These are phyloP conservation scores for Aspergillus incahuasiensis DNA, from an alignment of 495 filamentous ascomycete genomes.

Conservation along the genomic window DNA sequence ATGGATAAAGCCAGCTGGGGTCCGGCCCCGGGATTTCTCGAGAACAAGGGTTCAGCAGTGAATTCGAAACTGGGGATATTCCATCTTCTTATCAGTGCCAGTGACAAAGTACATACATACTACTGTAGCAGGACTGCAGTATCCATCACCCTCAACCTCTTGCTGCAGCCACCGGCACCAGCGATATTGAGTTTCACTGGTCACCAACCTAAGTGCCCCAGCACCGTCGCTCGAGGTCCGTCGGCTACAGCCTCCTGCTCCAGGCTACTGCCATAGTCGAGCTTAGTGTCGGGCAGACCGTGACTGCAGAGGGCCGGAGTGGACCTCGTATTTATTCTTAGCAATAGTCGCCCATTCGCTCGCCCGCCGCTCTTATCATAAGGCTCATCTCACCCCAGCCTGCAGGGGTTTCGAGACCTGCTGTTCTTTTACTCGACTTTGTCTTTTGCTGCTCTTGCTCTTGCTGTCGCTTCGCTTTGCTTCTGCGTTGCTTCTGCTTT, in stretches of 20 bases:
- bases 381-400: background rate
- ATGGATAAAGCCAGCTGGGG: too few relatives aligned
- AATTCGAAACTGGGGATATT: too few relatives aligned
- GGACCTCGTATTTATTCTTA: slow-evolving; percentile 2
- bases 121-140: too few relatives aligned
- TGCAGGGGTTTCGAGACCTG: background rate
- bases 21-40: too few relatives aligned
- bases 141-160: too few relatives aligned
- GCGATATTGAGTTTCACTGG: too few relatives aligned
- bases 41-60: too few relatives aligned
- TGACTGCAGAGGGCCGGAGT: background rate
- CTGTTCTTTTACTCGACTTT: background rate
- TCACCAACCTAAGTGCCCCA: background rate
- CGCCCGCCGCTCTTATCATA: background rate
- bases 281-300: background rate
- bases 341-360: background rate
- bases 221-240: background rate
- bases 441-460: background rate
- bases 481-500: too few relatives aligned
- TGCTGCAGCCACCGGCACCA: too few relatives aligned
- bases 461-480: background rate
- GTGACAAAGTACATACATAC: too few relatives aligned
- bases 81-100: too few relatives aligned
- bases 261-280: background rate
- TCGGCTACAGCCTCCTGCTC: background rate